Base-by-base conservation (phyloP, 2,329 filamentous ascomycete genomes). In the Sporothrix pseudoabietina region DNA sequence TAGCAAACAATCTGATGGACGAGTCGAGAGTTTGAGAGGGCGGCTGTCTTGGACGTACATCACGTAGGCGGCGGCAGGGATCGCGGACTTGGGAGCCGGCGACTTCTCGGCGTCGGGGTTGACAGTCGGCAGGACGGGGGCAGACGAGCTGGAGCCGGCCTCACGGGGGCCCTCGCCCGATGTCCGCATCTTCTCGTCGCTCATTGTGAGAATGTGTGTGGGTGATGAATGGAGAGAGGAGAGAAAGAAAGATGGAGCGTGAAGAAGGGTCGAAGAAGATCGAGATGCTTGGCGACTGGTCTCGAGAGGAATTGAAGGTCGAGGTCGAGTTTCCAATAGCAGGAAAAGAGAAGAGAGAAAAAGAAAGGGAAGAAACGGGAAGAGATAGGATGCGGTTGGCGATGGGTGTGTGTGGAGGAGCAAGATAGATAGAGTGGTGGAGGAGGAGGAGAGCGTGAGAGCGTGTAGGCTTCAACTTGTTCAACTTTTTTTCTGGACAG, bases 61-160 rank as follows among this genome's bases (percentile, higher is more conserved):
- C 47, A 98, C 93, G 83, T 98, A 98, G 82, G 97, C 84, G n/a
- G 92, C 89, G 74, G 94, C 91, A 80, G 95, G 94, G 77, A 97
- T 85, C 57, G 87, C 80, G 54, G 88, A 79, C 82, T 91, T 90
- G 73, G 90, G 81, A 71, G 89, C 84, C 79, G 91, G 87, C 74
- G 87, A 79, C 86, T 94, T 95, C 82, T 94, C 90, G 72, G 86
- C 84, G 32, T 89, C 88, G 32, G 91, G 92, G 82, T 95, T 97
- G 82, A 93, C 88, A 12, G 91, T 94, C 41, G 94, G 94, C 80
- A 98, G 87, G 74, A 94, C 86, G 59, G 86, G 89, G 79, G 83
- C 83, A 77, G 73, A 66, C 49, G 49, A 69, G 73, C 73, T 71
- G 49, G 71, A 44, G 32, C 84, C 84, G 76, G 84, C 82, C 76